phyloP scores from a whole-genome alignment of 1,284 basidiomycete genomes.

The Coriolopsis trogii region DNA sequence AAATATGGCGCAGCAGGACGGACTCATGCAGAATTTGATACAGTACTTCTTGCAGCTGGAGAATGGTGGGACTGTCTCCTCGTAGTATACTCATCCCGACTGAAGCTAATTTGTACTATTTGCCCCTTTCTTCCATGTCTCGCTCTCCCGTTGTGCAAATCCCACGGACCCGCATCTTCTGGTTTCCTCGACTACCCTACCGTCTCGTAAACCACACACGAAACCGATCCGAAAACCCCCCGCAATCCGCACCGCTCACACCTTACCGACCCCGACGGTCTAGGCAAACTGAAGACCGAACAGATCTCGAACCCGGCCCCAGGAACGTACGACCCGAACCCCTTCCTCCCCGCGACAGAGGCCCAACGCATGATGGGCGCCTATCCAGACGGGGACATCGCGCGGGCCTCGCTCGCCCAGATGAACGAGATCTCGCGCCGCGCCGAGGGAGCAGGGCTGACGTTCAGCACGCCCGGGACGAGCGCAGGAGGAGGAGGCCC shows the following conservation, averaged over 20 bases:
- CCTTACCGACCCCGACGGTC: slow-evolving; percentile 11
- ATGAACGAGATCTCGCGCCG: slow-evolving; percentile 76
- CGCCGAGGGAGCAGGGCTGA: slow-evolving; percentile 47
- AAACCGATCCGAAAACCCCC: slow-evolving; percentile 8
- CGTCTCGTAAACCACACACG: slow-evolving; percentile 3
- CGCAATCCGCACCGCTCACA: neutral
- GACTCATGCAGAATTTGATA: slow-evolving; percentile 81
- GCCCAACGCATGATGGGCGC: slow-evolving; percentile 59
- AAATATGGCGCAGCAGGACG: slow-evolving; percentile 86
- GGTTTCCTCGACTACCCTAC: slow-evolving; percentile 5
- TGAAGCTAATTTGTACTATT: slow-evolving; percentile 30
- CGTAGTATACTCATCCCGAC: slow-evolving; percentile 21
- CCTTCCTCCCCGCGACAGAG: slow-evolving; percentile 63
- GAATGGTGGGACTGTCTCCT: slow-evolving; percentile 49
- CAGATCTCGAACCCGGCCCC: slow-evolving; percentile 28
- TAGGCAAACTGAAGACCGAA: slow-evolving; percentile 34
- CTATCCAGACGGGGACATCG: slow-evolving; percentile 57
- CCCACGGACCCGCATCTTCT: slow-evolving; percentile 20
- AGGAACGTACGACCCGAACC: slow-evolving; percentile 37
- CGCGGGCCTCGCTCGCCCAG: slow-evolving; percentile 63
- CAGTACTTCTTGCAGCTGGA: slow-evolving; percentile 80
- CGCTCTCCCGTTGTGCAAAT: slow-evolving; percentile 18
- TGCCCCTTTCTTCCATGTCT: slow-evolving; percentile 24
- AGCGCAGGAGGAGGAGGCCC: slow-evolving; percentile 16
- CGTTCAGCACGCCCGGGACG: slow-evolving; percentile 34